Percentiles rank a stretch among this genome's conserved stretches.
Evolutionary conservation across 768 basidiomycete genomes (phyloP).

Genomic region (Rhizopogon vulgaris): DNA sequence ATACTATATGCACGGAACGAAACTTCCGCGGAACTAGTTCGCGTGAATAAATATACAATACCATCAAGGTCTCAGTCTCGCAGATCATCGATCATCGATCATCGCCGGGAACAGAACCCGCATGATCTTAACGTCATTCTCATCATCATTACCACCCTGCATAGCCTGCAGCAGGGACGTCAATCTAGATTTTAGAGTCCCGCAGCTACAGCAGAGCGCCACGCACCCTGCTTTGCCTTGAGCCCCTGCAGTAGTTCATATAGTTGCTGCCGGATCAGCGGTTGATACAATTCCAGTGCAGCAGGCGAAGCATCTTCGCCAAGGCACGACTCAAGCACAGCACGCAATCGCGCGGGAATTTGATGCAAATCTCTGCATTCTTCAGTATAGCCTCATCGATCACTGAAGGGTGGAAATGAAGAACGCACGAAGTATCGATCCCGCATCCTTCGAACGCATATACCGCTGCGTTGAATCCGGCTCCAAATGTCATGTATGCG

Average conservation of each 20-base stretch:
- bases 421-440: constrained; percentile 71
- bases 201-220: constrained; percentile 13
- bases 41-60: background rate
- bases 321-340: constrained; percentile 37
- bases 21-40: no score
- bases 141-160: constrained; percentile 3
- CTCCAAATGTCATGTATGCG: constrained; percentile 83
- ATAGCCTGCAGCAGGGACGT: background rate
- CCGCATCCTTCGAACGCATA: constrained; percentile 66
- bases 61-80: no score
- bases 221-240: constrained; percentile 36
- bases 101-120: background rate
- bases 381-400: background rate
- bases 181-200: background rate
- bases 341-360: constrained; percentile 33
- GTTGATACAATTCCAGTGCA: constrained; percentile 31
- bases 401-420: constrained; percentile 4
- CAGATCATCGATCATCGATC: no score
- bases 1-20: background rate
- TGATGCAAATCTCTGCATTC: constrained; percentile 32
- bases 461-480: constrained; percentile 80
- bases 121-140: background rate
- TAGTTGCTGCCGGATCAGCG: constrained; percentile 30
- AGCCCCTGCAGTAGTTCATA: constrained; percentile 35
- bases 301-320: constrained; percentile 33